Evolutionary conservation across 108 stramenopile genomes (phyloP).

Genomic region (Chaetoceros muelleri): DNA sequence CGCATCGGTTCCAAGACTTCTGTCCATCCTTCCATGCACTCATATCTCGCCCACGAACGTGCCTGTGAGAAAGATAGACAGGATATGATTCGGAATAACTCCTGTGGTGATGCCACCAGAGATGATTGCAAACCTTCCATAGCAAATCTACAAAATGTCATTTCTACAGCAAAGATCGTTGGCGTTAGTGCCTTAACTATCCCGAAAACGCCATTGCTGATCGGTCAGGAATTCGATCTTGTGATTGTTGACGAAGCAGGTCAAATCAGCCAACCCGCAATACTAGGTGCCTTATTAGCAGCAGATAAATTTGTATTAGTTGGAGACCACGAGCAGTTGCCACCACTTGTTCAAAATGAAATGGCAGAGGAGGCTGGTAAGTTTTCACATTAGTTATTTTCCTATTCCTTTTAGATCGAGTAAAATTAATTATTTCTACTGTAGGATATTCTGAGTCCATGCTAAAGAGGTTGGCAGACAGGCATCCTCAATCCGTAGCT

Average conservation of each 20-base stretch:
- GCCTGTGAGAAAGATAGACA: constrained; percentile 12
- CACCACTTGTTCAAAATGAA: constrained; percentile 83
- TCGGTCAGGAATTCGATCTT: constrained; percentile 82
- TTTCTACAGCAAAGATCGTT: constrained; percentile 61
- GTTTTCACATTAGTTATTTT: constrained; percentile 11
- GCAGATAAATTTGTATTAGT: constrained; percentile 89
- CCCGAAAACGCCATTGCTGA: constrained; percentile 59
- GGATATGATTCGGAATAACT: neutral
- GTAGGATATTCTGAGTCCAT: constrained; percentile 85
- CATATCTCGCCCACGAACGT: constrained; percentile 31
- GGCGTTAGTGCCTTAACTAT: constrained; percentile 77
- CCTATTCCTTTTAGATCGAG: no score
- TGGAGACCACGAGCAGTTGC: constrained; percentile 97
- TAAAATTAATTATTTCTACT: neutral
- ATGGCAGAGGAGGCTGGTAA: constrained; percentile 73
- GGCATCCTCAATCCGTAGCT: constrained; percentile 69
- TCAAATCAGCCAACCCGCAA: constrained; percentile 89
- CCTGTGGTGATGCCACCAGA: no score
- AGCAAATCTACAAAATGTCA: constrained; percentile 35
- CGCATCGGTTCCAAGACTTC: constrained; percentile 49
- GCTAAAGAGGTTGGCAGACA: constrained; percentile 74
- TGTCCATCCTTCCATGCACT: constrained; percentile 42
- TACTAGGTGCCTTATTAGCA: constrained; percentile 75
- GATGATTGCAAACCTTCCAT: constrained; percentile 21
- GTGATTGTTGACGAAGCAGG: constrained; percentile 99